phyloP scores from a whole-genome alignment of 352 stramenopile species.

The Pythium biforme region DNA sequence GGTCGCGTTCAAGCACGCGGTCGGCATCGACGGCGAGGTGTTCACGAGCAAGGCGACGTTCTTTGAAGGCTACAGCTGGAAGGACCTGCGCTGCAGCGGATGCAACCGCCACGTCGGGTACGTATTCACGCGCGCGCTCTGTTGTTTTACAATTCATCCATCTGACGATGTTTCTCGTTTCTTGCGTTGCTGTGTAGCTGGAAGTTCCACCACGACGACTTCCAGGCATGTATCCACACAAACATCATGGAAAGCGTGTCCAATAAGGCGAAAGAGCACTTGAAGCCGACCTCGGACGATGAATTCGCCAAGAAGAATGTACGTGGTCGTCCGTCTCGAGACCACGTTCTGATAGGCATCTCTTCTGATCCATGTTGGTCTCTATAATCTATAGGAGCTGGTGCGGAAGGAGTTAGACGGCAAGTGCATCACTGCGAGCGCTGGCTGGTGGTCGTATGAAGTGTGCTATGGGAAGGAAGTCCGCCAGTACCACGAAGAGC shows the following conservation, averaged over 20 bases:
- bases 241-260: slow-evolving; percentile 55
- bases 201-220: slow-evolving; percentile 80
- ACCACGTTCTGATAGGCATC: background rate
- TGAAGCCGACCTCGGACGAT: slow-evolving; percentile 33
- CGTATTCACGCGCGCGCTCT: background rate
- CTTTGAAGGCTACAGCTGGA: slow-evolving; percentile 84
- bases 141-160: too few species aligned
- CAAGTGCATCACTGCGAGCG: slow-evolving; percentile 53
- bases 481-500: slow-evolving; percentile 79
- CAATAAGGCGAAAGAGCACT: slow-evolving; percentile 38
- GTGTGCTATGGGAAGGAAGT: slow-evolving; percentile 82
- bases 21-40: slow-evolving; percentile 52
- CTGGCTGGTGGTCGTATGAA: slow-evolving; percentile 86
- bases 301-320: slow-evolving; percentile 26
- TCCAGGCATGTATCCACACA: slow-evolving; percentile 67
- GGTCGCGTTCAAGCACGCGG: slow-evolving; percentile 60
- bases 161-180: background rate
- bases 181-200: slow-evolving; percentile 36
- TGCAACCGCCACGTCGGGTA: slow-evolving; percentile 82
- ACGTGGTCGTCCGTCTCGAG: background rate
- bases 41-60: slow-evolving; percentile 77
- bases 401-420: slow-evolving; percentile 53
- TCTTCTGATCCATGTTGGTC: background rate
- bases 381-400: slow-evolving; percentile 22
- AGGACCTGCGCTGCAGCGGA: slow-evolving; percentile 63